A percentile compares a stretch with the other conserved stretches of the same genome.
Evolutionary conservation across 441 rosid species (phyloP).

Genomic region (Eutrema salsugineum): DNA sequence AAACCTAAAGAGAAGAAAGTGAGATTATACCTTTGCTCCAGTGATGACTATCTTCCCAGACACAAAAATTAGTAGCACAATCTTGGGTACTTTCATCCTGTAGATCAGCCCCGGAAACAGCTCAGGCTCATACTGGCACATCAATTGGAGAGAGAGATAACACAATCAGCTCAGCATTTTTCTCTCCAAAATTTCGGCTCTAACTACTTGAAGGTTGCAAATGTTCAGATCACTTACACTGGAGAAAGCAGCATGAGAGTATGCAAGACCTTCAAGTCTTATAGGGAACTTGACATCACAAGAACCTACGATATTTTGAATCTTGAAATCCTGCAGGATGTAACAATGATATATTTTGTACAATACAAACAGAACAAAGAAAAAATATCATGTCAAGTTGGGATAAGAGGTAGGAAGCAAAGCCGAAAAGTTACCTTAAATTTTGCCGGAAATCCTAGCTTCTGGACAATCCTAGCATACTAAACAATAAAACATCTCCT

Average conservation of each 20-base stretch:
- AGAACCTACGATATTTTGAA: slow-evolving; percentile 36
- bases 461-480: slow-evolving; percentile 31
- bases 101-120: background rate
- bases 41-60: slow-evolving; percentile 33
- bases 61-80: slow-evolving; percentile 31
- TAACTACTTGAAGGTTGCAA: background rate
- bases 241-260: slow-evolving; percentile 31
- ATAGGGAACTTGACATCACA: slow-evolving; percentile 38
- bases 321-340: slow-evolving; percentile 32
- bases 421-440: slow-evolving; percentile 18
- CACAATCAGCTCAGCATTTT: background rate
- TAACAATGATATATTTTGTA: background rate
- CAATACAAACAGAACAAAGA: background rate
- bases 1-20: slow-evolving; percentile 1
- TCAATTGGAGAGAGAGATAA: background rate
- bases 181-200: background rate
- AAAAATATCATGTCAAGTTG: background rate
- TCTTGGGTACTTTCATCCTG: slow-evolving; percentile 28
- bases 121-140: slow-evolving; percentile 28
- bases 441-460: slow-evolving; percentile 31
- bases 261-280: slow-evolving; percentile 39
- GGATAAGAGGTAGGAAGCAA: slow-evolving; percentile 1
- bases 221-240: slow-evolving; percentile 21
- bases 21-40: slow-evolving; percentile 30
- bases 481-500: background rate